These are phyloP conservation scores for Cylindrotheca closterium DNA, from an alignment of 108 stramenopile species.

Conservation along the genomic window DNA sequence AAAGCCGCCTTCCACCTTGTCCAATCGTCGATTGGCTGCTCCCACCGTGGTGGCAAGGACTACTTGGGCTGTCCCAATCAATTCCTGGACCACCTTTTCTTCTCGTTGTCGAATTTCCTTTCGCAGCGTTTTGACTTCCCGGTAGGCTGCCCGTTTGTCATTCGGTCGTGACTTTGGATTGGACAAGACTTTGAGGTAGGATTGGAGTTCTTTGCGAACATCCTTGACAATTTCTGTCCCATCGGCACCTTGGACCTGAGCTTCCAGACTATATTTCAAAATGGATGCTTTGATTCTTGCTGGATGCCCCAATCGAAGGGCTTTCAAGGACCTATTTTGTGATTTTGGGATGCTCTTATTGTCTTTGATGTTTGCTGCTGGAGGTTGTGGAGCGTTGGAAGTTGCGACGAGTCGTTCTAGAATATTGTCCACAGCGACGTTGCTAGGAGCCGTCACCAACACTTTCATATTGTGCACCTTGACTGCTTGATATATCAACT, in stretches of 20 bases:
- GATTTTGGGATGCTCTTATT: not conserved
- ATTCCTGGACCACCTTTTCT: constrained; percentile 80
- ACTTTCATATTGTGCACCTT: constrained; percentile 64
- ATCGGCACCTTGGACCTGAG: constrained; percentile 83
- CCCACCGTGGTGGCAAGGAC: constrained; percentile 91
- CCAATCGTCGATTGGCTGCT: constrained; percentile 62
- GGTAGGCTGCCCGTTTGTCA: constrained; percentile 63
- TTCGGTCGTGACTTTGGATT: constrained; percentile 44
- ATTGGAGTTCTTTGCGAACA: constrained; percentile 80
- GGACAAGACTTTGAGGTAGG: constrained; percentile 50
- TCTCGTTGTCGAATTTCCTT: constrained; percentile 89
- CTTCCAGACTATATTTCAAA: constrained; percentile 88
- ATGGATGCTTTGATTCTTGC: constrained; percentile 85
- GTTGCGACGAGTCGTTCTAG: constrained; percentile 78
- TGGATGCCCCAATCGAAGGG: constrained; percentile 95
- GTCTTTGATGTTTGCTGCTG: constrained; percentile 4
- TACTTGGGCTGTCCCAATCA: constrained; percentile 77
- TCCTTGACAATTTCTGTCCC: constrained; percentile 95
- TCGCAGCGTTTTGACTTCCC: constrained; percentile 72
- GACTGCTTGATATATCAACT: constrained; percentile 88
- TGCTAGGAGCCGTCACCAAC: constrained; percentile 92
- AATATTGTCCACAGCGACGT: constrained; percentile 98
- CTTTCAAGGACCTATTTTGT: constrained; percentile 42
- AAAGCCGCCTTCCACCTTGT: constrained; percentile 64
- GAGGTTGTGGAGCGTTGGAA: not conserved